Conservation (phyloP, 768 basidiomycete species). For the Psilocybe subaeruginosa region DNA sequence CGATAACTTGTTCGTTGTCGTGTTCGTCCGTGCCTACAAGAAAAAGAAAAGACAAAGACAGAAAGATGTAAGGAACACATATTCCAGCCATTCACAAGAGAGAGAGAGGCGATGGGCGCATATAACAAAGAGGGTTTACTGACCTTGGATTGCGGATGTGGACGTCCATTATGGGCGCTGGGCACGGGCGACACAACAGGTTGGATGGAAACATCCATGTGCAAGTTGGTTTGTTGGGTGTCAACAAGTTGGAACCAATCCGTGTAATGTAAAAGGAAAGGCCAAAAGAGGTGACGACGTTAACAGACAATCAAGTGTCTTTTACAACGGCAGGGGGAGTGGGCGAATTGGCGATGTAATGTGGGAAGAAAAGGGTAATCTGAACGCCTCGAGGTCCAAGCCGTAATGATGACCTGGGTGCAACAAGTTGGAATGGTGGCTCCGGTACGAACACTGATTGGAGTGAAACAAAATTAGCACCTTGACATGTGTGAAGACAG, state of each 20-base stretch:
- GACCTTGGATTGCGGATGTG: neutral
- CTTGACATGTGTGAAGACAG: no score
- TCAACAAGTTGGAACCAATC: no score
- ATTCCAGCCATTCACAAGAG: neutral
- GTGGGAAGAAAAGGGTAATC: neutral
- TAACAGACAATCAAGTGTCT: neutral
- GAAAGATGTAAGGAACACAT: neutral
- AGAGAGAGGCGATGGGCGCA: no score
- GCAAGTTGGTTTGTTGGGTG: neutral
- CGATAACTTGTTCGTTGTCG: conserved; percentile 36
- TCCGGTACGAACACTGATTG: no score
- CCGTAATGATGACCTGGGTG: no score
- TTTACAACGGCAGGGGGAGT: neutral
- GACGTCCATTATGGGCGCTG: neutral
- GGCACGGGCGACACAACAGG: neutral
- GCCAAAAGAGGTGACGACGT: neutral
- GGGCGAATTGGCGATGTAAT: neutral
- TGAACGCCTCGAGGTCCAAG: no score
- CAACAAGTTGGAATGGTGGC: no score
- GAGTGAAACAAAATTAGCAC: no score
- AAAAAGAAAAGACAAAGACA: neutral
- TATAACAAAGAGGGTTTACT: neutral
- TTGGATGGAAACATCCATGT: neutral
- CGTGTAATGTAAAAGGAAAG: no score
- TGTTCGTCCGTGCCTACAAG: neutral